Evolutionary conservation across 2,329 filamentous ascomycete species (phyloP).

Genomic region (Hymenoscyphus repandus): DNA sequence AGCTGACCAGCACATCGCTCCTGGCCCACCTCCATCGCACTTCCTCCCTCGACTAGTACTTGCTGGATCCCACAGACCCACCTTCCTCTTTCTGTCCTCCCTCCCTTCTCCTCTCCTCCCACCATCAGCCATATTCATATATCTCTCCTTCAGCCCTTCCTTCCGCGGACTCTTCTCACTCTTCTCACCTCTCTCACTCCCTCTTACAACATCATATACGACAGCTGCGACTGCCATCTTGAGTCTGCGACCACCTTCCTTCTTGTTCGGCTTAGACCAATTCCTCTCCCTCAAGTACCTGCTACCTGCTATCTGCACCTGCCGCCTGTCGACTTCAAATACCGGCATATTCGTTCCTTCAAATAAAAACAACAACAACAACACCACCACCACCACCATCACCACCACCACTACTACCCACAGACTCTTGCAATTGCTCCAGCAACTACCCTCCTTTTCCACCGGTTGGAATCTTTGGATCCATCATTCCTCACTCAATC

Average conservation of each 20-base stretch:
- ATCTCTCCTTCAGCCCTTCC: too few species aligned
- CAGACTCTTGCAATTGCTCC: not conserved
- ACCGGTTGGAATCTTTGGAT: constrained; percentile 5
- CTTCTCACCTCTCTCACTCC: not conserved
- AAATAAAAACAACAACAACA: not conserved
- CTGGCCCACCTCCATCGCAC: not conserved
- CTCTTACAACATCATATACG: not conserved
- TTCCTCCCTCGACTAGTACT: not conserved
- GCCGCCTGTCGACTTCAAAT: not conserved
- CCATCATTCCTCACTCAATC: constrained; percentile 1
- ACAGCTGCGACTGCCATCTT: not conserved
- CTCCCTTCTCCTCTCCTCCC: not conserved
- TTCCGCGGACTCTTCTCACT: too few species aligned
- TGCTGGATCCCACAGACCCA: not conserved
- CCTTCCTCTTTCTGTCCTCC: not conserved
- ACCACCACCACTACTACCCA: not conserved
- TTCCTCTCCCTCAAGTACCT: not conserved
- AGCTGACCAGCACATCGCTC: not conserved
- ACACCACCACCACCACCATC: not conserved
- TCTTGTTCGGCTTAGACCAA: not conserved
- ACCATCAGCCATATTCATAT: too few species aligned
- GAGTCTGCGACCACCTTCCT: not conserved
- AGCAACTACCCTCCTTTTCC: constrained; percentile 1
- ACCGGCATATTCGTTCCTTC: not conserved
- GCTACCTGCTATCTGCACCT: too few species aligned